phyloP scores from a whole-genome alignment of 108 stramenopile genomes.

The Pseudonitzschia multistriata region DNA sequence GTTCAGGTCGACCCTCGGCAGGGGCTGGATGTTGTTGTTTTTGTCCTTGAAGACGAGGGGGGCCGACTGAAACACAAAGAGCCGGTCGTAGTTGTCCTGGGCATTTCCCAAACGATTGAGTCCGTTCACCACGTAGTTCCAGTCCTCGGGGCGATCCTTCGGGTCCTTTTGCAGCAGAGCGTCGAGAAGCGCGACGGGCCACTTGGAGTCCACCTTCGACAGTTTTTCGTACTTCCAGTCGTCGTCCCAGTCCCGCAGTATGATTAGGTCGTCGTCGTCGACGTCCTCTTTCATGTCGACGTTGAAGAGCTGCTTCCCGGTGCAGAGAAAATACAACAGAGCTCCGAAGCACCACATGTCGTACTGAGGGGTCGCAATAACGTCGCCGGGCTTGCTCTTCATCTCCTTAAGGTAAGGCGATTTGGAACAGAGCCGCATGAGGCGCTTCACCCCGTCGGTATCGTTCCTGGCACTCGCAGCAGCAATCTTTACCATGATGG shows the following conservation, averaged over 20 bases:
- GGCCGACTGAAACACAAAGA: conserved; percentile 6
- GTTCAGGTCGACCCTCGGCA: not conserved
- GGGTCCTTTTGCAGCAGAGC: conserved; percentile 16
- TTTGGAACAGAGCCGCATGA: not conserved
- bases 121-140: conserved; percentile 3
- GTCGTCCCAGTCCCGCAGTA: conserved; percentile 14
- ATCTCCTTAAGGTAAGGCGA: not conserved
- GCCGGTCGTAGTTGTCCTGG: conserved; percentile 8
- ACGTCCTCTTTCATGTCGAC: conserved; percentile 20
- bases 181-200: conserved; percentile 10
- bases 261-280: conserved; percentile 16
- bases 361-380: conserved; percentile 9
- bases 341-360: conserved; percentile 39
- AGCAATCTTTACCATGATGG: not conserved
- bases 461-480: not conserved
- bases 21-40: conserved; percentile 1
- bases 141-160: not conserved
- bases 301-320: conserved; percentile 31
- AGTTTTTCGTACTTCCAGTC: conserved; percentile 13
- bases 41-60: conserved; percentile 9
- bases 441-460: not conserved
- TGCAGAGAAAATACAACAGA: conserved; percentile 23
- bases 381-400: not conserved
- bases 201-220: conserved; percentile 12
- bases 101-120: not conserved